Evolutionary conservation across 176 grass and related monocot species (phyloP).

Genomic region (Oryza nivara): DNA sequence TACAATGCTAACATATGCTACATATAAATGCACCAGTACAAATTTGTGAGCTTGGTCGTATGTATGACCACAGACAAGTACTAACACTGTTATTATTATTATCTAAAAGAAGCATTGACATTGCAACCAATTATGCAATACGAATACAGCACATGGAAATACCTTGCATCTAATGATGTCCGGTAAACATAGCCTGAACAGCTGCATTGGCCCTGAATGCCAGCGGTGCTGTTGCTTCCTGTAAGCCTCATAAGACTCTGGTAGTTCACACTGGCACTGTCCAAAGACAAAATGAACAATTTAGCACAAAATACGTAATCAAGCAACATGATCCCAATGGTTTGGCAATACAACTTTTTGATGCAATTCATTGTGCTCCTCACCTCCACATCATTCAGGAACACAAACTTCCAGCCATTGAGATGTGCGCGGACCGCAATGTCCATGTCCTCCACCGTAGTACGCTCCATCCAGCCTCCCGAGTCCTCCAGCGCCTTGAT

Average conservation of each 20-base stretch:
- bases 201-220: conserved; percentile 96
- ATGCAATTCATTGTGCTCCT: background rate
- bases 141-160: conserved; percentile 16
- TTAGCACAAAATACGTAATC: background rate
- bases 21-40: background rate
- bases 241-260: conserved; percentile 92
- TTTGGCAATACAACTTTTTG: no score
- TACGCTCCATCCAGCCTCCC: conserved; percentile 92
- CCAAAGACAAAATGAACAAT: background rate
- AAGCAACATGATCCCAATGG: no score
- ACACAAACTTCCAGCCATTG: conserved; percentile 91
- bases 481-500: conserved; percentile 78
- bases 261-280: conserved; percentile 92
- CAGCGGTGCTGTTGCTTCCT: conserved; percentile 94
- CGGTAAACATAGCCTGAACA: conserved; percentile 84
- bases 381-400: conserved; percentile 96
- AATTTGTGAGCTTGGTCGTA: background rate
- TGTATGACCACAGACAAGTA: background rate
- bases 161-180: conserved; percentile 86
- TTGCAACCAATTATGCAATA: background rate
- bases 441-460: conserved; percentile 98
- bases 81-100: background rate
- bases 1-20: background rate
- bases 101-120: background rate
- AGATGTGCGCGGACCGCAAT: conserved; percentile 83